Conservation (phyloP, 2,329 filamentous ascomycete species). For the Colletotrichum gigasporum region DNA sequence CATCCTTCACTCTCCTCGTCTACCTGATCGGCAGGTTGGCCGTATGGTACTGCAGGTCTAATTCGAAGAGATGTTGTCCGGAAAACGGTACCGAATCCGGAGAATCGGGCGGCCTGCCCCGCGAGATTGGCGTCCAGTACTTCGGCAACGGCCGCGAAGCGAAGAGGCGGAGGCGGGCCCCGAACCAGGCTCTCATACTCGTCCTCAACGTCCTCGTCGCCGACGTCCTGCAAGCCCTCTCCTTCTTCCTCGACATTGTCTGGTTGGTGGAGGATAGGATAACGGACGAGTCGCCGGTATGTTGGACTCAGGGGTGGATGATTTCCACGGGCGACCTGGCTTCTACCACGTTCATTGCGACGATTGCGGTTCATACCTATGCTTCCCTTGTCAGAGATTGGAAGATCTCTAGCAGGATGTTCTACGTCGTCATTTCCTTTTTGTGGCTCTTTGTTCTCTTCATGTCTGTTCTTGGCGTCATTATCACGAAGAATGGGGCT, state of each 20-base stretch:
- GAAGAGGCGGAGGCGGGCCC: conserved; percentile 24
- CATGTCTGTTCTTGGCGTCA: conserved; percentile 11
- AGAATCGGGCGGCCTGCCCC: conserved; percentile 29
- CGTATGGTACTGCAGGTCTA: conserved; percentile 42
- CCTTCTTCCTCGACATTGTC: conserved; percentile 64
- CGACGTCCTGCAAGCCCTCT: conserved; percentile 64
- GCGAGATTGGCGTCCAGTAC: conserved; percentile 31
- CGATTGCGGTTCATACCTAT: conserved; percentile 68
- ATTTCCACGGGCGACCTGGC: conserved; percentile 67
- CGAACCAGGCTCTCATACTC: conserved; percentile 67
- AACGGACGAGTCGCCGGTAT: conserved; percentile 55
- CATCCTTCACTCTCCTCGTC: conserved; percentile 41
- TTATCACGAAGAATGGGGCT: conserved; percentile 18
- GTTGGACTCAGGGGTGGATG: conserved; percentile 65
- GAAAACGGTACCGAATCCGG: conserved; percentile 30
- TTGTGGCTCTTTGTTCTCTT: conserved; percentile 57
- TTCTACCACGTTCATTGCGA: conserved; percentile 65
- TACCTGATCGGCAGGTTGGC: conserved; percentile 47
- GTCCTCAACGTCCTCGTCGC: conserved; percentile 68
- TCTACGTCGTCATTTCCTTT: conserved; percentile 51
- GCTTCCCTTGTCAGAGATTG: conserved; percentile 60
- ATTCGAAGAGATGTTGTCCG: conserved; percentile 41
- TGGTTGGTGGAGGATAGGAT: conserved; percentile 61
- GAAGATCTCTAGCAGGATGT: conserved; percentile 52
- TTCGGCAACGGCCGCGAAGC: conserved; percentile 31